Evolutionary conservation across 2,329 filamentous ascomycete species (phyloP).

Genomic region (Leptographium flavum): DNA sequence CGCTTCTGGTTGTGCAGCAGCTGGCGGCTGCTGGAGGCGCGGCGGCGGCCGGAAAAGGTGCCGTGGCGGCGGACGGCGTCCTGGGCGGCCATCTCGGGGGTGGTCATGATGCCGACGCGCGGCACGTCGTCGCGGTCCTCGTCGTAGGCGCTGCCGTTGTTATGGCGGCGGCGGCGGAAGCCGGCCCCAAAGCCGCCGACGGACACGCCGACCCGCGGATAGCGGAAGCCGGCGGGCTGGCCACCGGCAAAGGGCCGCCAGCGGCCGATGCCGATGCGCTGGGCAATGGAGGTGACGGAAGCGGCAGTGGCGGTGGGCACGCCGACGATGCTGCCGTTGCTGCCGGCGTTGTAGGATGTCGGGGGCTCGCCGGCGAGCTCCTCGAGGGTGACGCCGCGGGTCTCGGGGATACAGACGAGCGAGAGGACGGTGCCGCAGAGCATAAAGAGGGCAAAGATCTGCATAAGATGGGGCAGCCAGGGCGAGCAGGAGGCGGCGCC

Average conservation of each 20-base stretch:
- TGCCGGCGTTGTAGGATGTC: constrained; percentile 39
- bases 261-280: no score
- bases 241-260: constrained; percentile 37
- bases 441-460: constrained; percentile 74
- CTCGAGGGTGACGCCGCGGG: constrained; percentile 60
- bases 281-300: constrained; percentile 4
- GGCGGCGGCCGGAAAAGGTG: background rate
- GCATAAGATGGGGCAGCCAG: constrained; percentile 59
- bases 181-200: constrained; percentile 17
- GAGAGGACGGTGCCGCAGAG: constrained; percentile 53
- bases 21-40: background rate
- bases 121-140: constrained; percentile 28
- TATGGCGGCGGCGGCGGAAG: constrained; percentile 25
- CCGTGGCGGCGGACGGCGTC: constrained; percentile 6
- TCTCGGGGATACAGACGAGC: constrained; percentile 58
- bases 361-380: constrained; percentile 52
- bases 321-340: constrained; percentile 32
- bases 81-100: constrained; percentile 22
- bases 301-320: constrained; percentile 15
- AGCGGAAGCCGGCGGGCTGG: constrained; percentile 35
- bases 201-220: constrained; percentile 19
- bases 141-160: constrained; percentile 31
- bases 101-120: constrained; percentile 28
- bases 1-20: background rate
- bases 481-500: constrained; percentile 24